Base-by-base conservation (phyloP, 495 filamentous ascomycete genomes). In the Mytilinidion resinicola region DNA sequence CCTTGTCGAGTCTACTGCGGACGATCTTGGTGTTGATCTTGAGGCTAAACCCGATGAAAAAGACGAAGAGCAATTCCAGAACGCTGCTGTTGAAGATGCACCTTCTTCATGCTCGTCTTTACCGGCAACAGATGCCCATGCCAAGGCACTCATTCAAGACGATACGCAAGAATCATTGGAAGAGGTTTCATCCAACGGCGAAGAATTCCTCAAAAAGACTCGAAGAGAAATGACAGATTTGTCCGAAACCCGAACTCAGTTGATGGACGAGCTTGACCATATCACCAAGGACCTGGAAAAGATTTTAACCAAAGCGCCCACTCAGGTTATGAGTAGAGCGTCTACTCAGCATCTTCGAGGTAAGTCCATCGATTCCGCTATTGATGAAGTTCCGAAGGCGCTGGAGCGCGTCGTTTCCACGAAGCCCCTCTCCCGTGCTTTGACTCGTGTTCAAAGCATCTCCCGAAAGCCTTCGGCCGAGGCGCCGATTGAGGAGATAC, bases 1-100 rank as follows among this genome's bases (percentile, higher is more conserved):
- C 43, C 38, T 66, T 10, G 56, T 66, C 19, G 57, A 63, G 19
- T 66, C 60, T 37, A 60, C 63, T 7, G 63, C 63, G 15, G 63
- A 66, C 38, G 56, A 66, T 38, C 51, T 66, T n/a, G 63, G 63
- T 12, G 48, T 66, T 7, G 63, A 66, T 54, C 63, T 66, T 9
- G 11, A 43, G 19, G 25, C 30, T 9, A 51, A 34, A 21, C 62
- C 62, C 11, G 43, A 15, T 10, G 14, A n/a, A 0, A 33, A 57
- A 41, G 62, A 65, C 33, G 62, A 65, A n/a, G 58, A 54, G 33
- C 48, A 51, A 19, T 65, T 65, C 30, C n/a, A 46, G 17, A 35
- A 48, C 17, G 62, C 62, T 8, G 57, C 62, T 0, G 49, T 54
- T 14, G 52, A 64, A 39, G 15, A 19, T 3, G 12, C 19, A 12